Conservation (phyloP, 2,329 filamentous ascomycete species). For the Talaromyces funiculosus region DNA sequence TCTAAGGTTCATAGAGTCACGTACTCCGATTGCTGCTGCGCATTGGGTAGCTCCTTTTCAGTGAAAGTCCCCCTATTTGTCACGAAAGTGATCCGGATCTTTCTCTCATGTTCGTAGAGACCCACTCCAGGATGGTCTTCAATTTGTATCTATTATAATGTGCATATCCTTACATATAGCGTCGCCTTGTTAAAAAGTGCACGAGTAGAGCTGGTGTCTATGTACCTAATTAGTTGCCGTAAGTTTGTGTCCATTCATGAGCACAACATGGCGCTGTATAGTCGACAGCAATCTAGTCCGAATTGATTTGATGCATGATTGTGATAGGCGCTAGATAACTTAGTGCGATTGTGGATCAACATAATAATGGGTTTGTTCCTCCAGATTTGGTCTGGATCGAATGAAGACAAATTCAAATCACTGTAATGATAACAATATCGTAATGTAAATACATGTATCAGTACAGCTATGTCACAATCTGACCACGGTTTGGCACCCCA, state of each 20-base stretch:
- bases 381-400: neutral
- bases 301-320: neutral
- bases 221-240: neutral
- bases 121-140: neutral
- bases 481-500: neutral
- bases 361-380: neutral
- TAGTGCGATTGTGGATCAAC: neutral
- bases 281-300: neutral
- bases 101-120: neutral
- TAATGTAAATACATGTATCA: neutral
- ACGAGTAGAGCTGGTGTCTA: neutral
- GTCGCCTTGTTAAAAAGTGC: neutral
- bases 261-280: neutral
- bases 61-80: neutral
- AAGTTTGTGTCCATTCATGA: neutral
- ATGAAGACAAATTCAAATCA: neutral
- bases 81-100: neutral
- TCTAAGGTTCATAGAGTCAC: neutral
- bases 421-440: neutral
- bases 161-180: slow-evolving; percentile 4
- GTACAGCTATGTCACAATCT: neutral
- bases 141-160: neutral
- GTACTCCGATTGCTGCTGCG: neutral
- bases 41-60: neutral
- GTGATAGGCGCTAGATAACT: neutral